Evolutionary conservation across 2,329 filamentous ascomycete species (phyloP), one percentile per base, ranked within the genome.

Genomic region (Paraphaeosphaeria sporulosa): DNA sequence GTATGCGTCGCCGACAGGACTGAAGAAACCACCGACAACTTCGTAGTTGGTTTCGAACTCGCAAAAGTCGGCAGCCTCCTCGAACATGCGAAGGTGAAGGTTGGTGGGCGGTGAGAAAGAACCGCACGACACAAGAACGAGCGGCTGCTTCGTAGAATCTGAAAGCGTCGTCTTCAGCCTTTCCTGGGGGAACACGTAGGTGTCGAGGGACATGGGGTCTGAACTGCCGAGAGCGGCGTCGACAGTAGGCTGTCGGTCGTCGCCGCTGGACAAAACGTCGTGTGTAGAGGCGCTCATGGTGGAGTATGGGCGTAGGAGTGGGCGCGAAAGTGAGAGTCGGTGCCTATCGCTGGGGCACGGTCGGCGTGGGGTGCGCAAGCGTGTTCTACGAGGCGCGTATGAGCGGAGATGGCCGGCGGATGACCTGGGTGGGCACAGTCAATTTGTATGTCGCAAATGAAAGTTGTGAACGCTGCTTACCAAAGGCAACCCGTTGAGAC

Each of bases 61-160:
- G 67, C 89, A 89, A 78, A 90, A 94, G 78, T 95, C 91, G 68
- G 88, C 86, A 1, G 91, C 91, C 88, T 96, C 93, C 72, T 93
- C 90, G 73, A 95, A 94, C 90, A 96, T 94, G 74, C 91, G 89
- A 64, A 95, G 81, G 74, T 94, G 91, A 30, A 93, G 84, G 71
- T 90, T 91, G 7, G 89, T 91, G 52, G 90, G 87, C 19, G 90
- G 91, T 0, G 89, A 91, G 80, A 93, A 94, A 13, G 84, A 86
- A 47, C 85, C 89, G 70, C 89, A 91, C 50, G 89, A 89, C 55
- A 91, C 87, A 56, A 91, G 84, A 8, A 90, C 86, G 43, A 91
- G 82, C 15, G 89, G 88, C 32, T 82, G 87, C 73, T 85, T 86
- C 62, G 81, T 78, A 32, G 84, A 76, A 64, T 88, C 83, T 53